Conservation (phyloP, 2,329 filamentous ascomycete species). For the Pseudovirgaria hyperparasitica region DNA sequence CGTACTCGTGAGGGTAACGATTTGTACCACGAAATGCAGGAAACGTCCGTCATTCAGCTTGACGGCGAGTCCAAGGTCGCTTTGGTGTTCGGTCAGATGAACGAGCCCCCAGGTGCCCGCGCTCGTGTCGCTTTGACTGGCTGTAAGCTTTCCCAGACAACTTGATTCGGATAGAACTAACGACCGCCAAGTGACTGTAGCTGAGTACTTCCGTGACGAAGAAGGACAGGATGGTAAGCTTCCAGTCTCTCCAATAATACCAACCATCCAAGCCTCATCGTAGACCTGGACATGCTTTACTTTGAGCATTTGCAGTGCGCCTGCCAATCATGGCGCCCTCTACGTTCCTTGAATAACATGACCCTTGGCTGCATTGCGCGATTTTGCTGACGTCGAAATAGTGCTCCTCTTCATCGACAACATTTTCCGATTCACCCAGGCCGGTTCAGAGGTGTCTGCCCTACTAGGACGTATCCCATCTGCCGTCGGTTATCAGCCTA, state of each 20-base stretch:
- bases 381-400: constrained; percentile 23
- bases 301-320: background rate
- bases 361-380: background rate
- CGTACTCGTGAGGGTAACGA: constrained; percentile 99
- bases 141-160: constrained; percentile 19
- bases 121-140: constrained; percentile 98
- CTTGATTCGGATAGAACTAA: constrained; percentile 4
- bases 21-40: constrained; percentile 99
- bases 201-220: constrained; percentile 72
- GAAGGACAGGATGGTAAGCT: constrained; percentile 74
- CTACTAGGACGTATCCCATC: constrained; percentile 99
- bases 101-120: constrained; percentile 98
- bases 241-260: background rate
- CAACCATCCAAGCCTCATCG: no score
- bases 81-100: constrained; percentile 99
- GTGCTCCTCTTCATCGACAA: constrained; percentile 99
- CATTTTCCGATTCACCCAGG: constrained; percentile 99
- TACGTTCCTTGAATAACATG: background rate
- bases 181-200: constrained; percentile 39
- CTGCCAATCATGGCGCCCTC: background rate
- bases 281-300: background rate
- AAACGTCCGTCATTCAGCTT: constrained; percentile 98
- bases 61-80: constrained; percentile 99
- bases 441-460: constrained; percentile 99
- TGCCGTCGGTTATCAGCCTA: constrained; percentile 99